phyloP scores from a whole-genome alignment of 352 stramenopile species.

The Globisporangium alternatum region DNA sequence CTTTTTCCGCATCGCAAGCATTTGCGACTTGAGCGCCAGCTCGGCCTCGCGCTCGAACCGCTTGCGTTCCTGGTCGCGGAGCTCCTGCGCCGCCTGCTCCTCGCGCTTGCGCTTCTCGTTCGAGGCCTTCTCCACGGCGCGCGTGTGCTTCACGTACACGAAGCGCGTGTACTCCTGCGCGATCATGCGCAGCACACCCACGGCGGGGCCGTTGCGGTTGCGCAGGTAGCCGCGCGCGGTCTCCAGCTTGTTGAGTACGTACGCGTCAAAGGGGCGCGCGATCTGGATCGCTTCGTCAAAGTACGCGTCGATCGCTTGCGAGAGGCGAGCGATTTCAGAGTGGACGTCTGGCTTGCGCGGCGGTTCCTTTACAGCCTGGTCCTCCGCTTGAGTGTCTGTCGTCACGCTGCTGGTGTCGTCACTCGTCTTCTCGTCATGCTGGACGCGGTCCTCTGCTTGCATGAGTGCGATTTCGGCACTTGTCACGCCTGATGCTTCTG shows the following conservation, averaged over 20 bases:
- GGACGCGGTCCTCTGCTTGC: neutral
- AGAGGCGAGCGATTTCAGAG: slow-evolving; percentile 22
- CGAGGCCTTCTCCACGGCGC: slow-evolving; percentile 62
- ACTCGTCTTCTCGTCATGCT: neutral
- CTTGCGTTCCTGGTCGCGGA: slow-evolving; percentile 61
- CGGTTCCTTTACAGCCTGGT: neutral
- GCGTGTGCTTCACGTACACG: slow-evolving; percentile 81
- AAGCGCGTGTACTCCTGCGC: slow-evolving; percentile 85
- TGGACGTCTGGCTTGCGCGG: neutral
- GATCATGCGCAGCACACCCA: slow-evolving; percentile 67
- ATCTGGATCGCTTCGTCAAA: slow-evolving; percentile 65
- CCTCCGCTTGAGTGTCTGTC: neutral
- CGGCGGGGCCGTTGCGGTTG: slow-evolving; percentile 49
- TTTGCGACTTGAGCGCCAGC: slow-evolving; percentile 69
- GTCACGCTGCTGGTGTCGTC: neutral
- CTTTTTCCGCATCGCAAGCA: slow-evolving; percentile 79
- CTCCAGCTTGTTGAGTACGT: slow-evolving; percentile 66
- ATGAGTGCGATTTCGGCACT: neutral
- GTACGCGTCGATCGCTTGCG: slow-evolving; percentile 37
- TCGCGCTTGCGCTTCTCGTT: slow-evolving; percentile 70
- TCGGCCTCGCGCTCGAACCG: slow-evolving; percentile 67
- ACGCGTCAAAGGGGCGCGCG: slow-evolving; percentile 65
- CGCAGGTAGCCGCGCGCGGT: slow-evolving; percentile 56
- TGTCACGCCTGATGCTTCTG: too few relatives aligned
- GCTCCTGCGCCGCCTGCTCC: slow-evolving; percentile 56